Conservation (phyloP, 371 early-diverging fungal genomes). For the Mucor saturninus region DNA sequence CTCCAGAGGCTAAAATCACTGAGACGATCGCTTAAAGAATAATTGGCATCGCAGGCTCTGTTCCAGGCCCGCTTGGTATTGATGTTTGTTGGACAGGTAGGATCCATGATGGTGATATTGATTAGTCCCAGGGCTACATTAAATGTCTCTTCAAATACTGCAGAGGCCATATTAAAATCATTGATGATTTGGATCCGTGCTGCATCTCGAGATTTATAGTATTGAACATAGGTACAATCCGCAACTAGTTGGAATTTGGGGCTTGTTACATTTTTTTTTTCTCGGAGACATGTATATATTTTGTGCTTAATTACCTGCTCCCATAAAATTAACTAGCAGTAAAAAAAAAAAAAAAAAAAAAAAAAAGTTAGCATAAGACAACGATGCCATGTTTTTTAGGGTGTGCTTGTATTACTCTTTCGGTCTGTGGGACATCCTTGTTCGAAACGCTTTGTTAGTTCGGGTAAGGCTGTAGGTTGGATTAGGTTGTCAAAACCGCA, state of each 20-base stretch:
- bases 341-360: neutral
- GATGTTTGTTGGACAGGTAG: slow-evolving; percentile 57
- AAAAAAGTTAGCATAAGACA: neutral
- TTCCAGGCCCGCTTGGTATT: slow-evolving; percentile 70
- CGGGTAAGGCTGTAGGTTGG: neutral
- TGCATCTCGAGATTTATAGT: slow-evolving; percentile 58
- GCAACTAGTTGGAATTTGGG: slow-evolving; percentile 52
- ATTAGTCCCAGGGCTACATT: slow-evolving; percentile 88
- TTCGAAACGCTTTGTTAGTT: slow-evolving; percentile 6
- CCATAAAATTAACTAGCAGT: slow-evolving; percentile 42
- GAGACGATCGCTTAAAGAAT: slow-evolving; percentile 79
- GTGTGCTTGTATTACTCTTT: slow-evolving; percentile 27
- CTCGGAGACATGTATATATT: too few species aligned
- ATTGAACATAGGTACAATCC: slow-evolving; percentile 75
- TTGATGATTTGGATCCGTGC: slow-evolving; percentile 75
- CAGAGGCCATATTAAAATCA: slow-evolving; percentile 79
- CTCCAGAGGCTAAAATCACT: slow-evolving; percentile 93
- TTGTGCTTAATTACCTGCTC: slow-evolving; percentile 29
- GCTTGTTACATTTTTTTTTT: neutral
- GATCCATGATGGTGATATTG: slow-evolving; percentile 71
- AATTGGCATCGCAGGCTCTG: slow-evolving; percentile 71
- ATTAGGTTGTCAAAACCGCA: slow-evolving; percentile 29
- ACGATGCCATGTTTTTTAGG: neutral
- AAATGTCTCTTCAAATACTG: slow-evolving; percentile 89
- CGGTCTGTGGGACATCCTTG: slow-evolving; percentile 26